Evolutionary conservation across 768 basidiomycete genomes (phyloP).

Genomic region (Harrya chromipes): DNA sequence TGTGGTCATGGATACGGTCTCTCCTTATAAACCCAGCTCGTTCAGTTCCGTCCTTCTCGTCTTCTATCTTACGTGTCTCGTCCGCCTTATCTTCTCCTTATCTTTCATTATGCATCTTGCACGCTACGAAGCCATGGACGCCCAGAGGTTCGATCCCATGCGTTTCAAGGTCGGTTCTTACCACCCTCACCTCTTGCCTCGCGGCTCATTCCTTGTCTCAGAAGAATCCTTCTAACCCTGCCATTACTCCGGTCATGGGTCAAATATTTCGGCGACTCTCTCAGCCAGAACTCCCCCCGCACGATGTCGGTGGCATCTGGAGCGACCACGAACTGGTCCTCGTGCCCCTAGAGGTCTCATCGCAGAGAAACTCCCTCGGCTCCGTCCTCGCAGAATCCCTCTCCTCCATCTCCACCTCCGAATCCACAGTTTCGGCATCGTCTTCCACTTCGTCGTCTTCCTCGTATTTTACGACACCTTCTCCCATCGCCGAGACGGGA

Average conservation of each 20-base stretch:
- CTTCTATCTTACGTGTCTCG: slow-evolving; percentile 24
- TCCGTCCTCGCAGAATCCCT: slow-evolving; percentile 16
- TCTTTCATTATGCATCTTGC: slow-evolving; percentile 25
- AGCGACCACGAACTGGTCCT: slow-evolving; percentile 35
- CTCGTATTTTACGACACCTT: slow-evolving; percentile 22
- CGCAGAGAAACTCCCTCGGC: slow-evolving; percentile 15
- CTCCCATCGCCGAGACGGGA: slow-evolving; percentile 11
- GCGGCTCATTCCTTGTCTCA: slow-evolving; percentile 20
- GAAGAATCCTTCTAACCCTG: slow-evolving; percentile 16
- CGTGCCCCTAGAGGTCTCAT: slow-evolving; percentile 28
- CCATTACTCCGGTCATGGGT: slow-evolving; percentile 24
- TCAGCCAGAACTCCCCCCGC: slow-evolving; percentile 15
- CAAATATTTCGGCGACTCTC: slow-evolving; percentile 25
- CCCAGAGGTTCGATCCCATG: slow-evolving; percentile 34
- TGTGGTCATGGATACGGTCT: slow-evolving; percentile 22
- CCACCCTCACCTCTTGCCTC: slow-evolving; percentile 14
- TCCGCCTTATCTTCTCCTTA: slow-evolving; percentile 29
- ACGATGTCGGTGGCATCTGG: slow-evolving; percentile 30
- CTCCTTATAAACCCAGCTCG: slow-evolving; percentile 21
- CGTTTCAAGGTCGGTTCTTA: slow-evolving; percentile 24
- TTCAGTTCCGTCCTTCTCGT: slow-evolving; percentile 29
- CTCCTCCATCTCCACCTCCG: slow-evolving; percentile 6
- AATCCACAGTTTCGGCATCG: slow-evolving; percentile 10
- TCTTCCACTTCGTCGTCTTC: slow-evolving; percentile 13
- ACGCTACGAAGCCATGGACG: slow-evolving; percentile 31